phyloP scores from a whole-genome alignment of 2,329 filamentous ascomycete species.

The Byssothecium circinans region DNA sequence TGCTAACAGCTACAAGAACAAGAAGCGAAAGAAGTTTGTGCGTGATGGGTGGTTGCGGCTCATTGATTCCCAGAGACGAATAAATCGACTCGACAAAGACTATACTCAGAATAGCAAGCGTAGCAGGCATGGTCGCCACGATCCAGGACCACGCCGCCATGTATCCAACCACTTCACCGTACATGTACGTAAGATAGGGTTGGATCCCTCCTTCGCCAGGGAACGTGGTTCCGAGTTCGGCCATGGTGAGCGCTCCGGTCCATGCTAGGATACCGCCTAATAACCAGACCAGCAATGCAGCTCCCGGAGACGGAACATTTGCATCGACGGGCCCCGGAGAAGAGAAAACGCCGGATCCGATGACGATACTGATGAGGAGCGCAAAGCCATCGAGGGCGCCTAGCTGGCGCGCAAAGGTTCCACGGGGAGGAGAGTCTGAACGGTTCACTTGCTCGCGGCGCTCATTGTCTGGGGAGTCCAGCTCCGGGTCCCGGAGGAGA shows the following conservation, averaged over 20 bases:
- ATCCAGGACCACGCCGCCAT: slow-evolving; percentile 68
- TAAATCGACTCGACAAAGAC: slow-evolving; percentile 57
- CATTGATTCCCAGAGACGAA: slow-evolving; percentile 59
- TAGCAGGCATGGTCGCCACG: slow-evolving; percentile 66
- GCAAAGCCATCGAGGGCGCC: slow-evolving; percentile 51
- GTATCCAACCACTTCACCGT: slow-evolving; percentile 63
- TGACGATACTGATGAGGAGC: slow-evolving; percentile 65
- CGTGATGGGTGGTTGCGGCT: slow-evolving; percentile 51
- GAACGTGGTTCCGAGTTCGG: slow-evolving; percentile 65
- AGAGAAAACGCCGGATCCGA: slow-evolving; percentile 67
- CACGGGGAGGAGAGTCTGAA: slow-evolving; percentile 15
- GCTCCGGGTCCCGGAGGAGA: slow-evolving; percentile 18
- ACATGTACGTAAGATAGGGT: slow-evolving; percentile 63
- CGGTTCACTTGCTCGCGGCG: slow-evolving; percentile 13
- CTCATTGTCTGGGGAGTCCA: slow-evolving; percentile 6
- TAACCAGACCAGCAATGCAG: slow-evolving; percentile 62
- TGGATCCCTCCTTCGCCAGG: slow-evolving; percentile 67
- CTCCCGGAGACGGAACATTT: slow-evolving; percentile 64
- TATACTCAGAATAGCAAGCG: slow-evolving; percentile 64
- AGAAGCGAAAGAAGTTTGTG: slow-evolving; percentile 45
- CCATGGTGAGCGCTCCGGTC: slow-evolving; percentile 65
- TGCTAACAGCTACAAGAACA: slow-evolving; percentile 44
- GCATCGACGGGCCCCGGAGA: slow-evolving; percentile 65
- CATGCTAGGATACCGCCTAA: slow-evolving; percentile 64
- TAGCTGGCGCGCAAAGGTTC: slow-evolving; percentile 39